phyloP scores from a whole-genome alignment of 148 eudicot genomes.

The Vaccinium macrocarpon region DNA sequence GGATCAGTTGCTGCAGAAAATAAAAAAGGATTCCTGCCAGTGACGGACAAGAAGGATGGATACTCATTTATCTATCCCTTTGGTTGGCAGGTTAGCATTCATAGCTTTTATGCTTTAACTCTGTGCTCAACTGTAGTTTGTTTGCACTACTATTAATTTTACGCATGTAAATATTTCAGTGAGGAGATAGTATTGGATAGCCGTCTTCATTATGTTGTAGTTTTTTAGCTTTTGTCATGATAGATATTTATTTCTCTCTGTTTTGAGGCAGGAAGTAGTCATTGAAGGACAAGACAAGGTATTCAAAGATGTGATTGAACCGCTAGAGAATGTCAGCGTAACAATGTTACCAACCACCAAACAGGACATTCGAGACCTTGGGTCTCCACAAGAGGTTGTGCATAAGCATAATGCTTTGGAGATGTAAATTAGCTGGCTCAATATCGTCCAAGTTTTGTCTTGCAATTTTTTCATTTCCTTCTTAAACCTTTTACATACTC shows the following conservation, averaged over 20 bases:
- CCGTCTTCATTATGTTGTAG: neutral
- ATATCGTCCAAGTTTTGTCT: neutral
- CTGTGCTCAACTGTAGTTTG: neutral
- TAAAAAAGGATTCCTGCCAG: slow-evolving; percentile 69
- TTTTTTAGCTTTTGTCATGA: neutral
- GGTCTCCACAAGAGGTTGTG: slow-evolving; percentile 81
- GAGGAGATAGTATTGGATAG: neutral
- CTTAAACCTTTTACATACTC: neutral
- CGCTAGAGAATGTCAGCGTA: slow-evolving; percentile 91
- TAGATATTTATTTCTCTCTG: neutral
- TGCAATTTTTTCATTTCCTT: neutral
- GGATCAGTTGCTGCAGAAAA: slow-evolving; percentile 99
- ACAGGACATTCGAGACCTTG: slow-evolving; percentile 77
- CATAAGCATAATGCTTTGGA: neutral
- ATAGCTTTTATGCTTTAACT: neutral
- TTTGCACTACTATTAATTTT: neutral
- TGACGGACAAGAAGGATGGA: slow-evolving; percentile 84
- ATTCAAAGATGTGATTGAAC: slow-evolving; percentile 97
- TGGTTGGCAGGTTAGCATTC: slow-evolving; percentile 84
- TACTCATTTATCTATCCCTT: slow-evolving; percentile 88
- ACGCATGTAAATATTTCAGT: neutral
- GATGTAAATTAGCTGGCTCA: neutral
- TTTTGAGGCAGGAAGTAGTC: slow-evolving; percentile 62
- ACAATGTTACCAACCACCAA: slow-evolving; percentile 69
- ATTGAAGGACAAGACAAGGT: slow-evolving; percentile 96